These are phyloP conservation scores for Chalciporus piperatus DNA, from an alignment of 768 basidiomycete species.

Conservation along the genomic window DNA sequence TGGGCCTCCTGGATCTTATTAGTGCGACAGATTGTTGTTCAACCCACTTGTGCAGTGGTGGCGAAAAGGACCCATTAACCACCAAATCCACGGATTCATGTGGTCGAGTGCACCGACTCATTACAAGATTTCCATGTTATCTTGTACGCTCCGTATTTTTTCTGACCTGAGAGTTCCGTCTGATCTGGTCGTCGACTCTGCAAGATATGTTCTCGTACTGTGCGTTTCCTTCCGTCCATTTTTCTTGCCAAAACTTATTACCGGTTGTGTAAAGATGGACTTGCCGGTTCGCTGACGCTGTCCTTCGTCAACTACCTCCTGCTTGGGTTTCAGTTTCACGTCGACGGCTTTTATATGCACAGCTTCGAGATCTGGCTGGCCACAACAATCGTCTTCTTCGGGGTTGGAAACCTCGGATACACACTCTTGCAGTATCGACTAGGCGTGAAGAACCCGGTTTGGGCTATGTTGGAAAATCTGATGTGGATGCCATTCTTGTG, in stretches of 20 bases:
- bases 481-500: slow-evolving; percentile 38
- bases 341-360: slow-evolving; percentile 76
- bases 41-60: slow-evolving; percentile 80
- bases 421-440: slow-evolving; percentile 72
- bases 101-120: slow-evolving; percentile 78
- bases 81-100: slow-evolving; percentile 71
- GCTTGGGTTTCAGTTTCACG: slow-evolving; percentile 68
- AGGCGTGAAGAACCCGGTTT: slow-evolving; percentile 36
- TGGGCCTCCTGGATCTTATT: neutral
- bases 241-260: neutral
- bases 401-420: slow-evolving; percentile 68
- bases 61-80: slow-evolving; percentile 76
- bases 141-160: slow-evolving; percentile 37
- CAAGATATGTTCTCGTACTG: slow-evolving; percentile 53
- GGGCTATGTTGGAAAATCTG: slow-evolving; percentile 26
- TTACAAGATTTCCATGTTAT: slow-evolving; percentile 69
- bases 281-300: slow-evolving; percentile 66
- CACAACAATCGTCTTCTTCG: slow-evolving; percentile 74
- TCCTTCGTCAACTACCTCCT: slow-evolving; percentile 70
- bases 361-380: slow-evolving; percentile 81
- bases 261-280: slow-evolving; percentile 36
- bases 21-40: slow-evolving; percentile 67
- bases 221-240: slow-evolving; percentile 24
- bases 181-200: neutral
- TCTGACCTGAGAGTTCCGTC: neutral